Conservation (phyloP, 345 rosid species). For the Arabidopsis thaliana region DNA sequence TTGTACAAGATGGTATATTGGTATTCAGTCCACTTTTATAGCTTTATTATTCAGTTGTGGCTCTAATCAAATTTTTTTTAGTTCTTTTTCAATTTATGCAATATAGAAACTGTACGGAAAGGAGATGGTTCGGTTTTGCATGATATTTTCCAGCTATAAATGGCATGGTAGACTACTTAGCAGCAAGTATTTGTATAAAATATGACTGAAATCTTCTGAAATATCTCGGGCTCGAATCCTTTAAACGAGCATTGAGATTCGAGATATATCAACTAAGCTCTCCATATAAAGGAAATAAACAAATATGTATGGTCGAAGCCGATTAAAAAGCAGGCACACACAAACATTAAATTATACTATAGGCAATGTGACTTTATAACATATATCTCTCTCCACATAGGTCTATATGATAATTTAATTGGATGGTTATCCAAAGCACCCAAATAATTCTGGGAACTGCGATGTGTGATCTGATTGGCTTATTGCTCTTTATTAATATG, state of each 20-base stretch:
- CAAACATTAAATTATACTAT: constrained; percentile 2
- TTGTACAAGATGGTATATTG: background rate
- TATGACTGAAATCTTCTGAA: constrained; percentile 26
- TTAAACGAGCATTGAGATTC: constrained; percentile 30
- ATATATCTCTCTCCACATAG: constrained; percentile 18
- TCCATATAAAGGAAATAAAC: background rate
- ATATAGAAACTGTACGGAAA: constrained; percentile 21
- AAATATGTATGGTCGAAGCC: constrained; percentile 12
- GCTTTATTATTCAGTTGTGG: background rate
- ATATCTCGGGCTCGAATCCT: constrained; percentile 43
- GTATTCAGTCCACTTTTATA: background rate
- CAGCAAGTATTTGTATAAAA: constrained; percentile 11
- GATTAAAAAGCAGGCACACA: constrained; percentile 7
- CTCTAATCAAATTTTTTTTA: background rate
- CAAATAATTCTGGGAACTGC: constrained; percentile 40
- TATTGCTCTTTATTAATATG: constrained; percentile 10
- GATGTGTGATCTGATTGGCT: constrained; percentile 37
- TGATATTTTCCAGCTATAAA: constrained; percentile 13
- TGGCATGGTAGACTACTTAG: constrained; percentile 24
- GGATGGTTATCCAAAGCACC: constrained; percentile 40
- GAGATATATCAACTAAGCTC: constrained; percentile 20
- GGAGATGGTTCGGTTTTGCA: background rate
- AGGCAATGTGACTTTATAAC: constrained; percentile 16
- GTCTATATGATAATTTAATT: constrained; percentile 31
- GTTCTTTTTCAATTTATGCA: background rate